These are phyloP conservation scores for Coemansia sp. DNA, from an alignment of 192 early-diverging fungal genomes.

Conservation along the genomic window DNA sequence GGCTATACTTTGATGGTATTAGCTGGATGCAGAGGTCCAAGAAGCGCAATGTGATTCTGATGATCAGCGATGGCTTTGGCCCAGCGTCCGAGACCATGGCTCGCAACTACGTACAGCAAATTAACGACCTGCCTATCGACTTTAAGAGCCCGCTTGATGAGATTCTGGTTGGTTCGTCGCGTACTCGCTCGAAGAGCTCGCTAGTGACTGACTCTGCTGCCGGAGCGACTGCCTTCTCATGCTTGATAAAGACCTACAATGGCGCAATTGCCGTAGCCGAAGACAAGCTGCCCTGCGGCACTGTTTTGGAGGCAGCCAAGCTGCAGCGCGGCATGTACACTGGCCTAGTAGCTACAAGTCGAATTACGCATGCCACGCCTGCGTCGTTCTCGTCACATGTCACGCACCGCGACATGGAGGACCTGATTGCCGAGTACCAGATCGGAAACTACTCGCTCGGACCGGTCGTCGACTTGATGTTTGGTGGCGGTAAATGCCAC, in stretches of 20 bases:
- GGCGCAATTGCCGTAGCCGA: slow-evolving; percentile 82
- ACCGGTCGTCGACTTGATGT: slow-evolving; percentile 80
- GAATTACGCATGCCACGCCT: slow-evolving; percentile 94
- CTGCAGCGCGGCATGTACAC: slow-evolving; percentile 72
- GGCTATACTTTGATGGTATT: slow-evolving; percentile 53
- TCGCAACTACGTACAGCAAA: slow-evolving; percentile 77
- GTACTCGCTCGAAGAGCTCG: slow-evolving; percentile 80
- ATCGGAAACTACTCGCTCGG: slow-evolving; percentile 90
- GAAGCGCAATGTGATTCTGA: slow-evolving; percentile 84
- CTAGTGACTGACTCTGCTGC: slow-evolving; percentile 96
- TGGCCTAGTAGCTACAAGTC: slow-evolving; percentile 89
- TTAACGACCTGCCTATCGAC: slow-evolving; percentile 58
- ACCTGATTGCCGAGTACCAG: slow-evolving; percentile 87
- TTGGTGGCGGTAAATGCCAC: slow-evolving; percentile 91
- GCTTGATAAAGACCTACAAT: slow-evolving; percentile 91
- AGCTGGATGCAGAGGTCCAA: slow-evolving; percentile 55
- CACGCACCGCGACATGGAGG: slow-evolving; percentile 74
- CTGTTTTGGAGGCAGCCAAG: slow-evolving; percentile 93
- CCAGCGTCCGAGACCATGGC: slow-evolving; percentile 91
- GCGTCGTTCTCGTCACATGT: slow-evolving; percentile 85
- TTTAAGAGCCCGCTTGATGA: slow-evolving; percentile 67
- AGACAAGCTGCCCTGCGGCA: slow-evolving; percentile 83
- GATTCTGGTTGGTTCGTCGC: slow-evolving; percentile 83
- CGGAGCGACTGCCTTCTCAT: slow-evolving; percentile 95
- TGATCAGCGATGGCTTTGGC: slow-evolving; percentile 96